Percentiles rank a stretch among this genome's conserved stretches.
Conservation (phyloP, 805 yeast genomes). For the Nakazawaea wickerhamii region DNA sequence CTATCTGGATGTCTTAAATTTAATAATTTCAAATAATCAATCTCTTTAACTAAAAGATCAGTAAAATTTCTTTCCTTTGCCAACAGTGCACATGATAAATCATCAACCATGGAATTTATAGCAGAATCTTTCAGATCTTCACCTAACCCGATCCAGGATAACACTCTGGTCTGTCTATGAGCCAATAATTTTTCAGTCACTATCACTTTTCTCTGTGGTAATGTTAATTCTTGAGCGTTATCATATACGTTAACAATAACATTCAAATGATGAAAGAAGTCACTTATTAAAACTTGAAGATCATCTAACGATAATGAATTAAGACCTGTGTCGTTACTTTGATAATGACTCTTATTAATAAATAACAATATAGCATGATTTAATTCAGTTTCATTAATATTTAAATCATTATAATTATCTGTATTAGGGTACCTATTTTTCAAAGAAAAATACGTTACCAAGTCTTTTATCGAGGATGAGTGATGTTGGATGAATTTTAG, state of each 20-base stretch:
- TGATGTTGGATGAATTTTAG: background rate
- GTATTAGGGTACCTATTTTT: slow-evolving; percentile 13
- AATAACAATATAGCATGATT: slow-evolving; percentile 11
- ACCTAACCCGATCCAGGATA: slow-evolving; percentile 35
- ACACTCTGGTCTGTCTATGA: slow-evolving; percentile 30
- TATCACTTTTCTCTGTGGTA: background rate
- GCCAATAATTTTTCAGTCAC: slow-evolving; percentile 14
- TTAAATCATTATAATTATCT: background rate
- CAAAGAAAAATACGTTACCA: slow-evolving; percentile 7
- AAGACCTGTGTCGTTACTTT: background rate
- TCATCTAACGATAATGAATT: background rate
- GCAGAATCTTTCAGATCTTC: slow-evolving; percentile 18
- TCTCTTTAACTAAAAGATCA: slow-evolving; percentile 21
- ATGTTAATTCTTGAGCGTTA: background rate
- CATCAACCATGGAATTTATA: slow-evolving; percentile 31
- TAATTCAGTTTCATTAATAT: slow-evolving; percentile 5
- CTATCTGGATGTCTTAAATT: slow-evolving; percentile 18
- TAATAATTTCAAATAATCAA: slow-evolving; percentile 25
- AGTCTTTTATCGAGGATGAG: background rate
- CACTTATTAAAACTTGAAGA: background rate
- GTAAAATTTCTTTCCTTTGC: slow-evolving; percentile 15
- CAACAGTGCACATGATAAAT: slow-evolving; percentile 14
- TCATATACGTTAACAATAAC: background rate
- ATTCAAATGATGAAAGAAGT: slow-evolving; percentile 11
- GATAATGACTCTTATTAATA: background rate